These are phyloP conservation scores for Nevesoporus exiguus DNA, from an alignment of 768 basidiomycete genomes.

Conservation along the genomic window DNA sequence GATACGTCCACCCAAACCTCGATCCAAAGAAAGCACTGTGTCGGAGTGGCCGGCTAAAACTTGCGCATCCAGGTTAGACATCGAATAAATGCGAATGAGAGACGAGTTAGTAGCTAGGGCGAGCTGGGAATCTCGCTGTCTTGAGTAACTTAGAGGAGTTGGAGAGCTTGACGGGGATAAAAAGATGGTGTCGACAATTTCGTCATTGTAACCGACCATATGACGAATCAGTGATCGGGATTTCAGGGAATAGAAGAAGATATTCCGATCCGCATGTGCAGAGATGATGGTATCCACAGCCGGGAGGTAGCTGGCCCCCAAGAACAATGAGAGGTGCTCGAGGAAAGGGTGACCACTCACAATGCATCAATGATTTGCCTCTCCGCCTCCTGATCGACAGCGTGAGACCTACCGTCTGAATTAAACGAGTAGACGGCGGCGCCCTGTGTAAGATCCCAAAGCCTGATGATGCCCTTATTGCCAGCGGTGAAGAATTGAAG, in stretches of 20 bases:
- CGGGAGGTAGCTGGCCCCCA: conserved; percentile 59
- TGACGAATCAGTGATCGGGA: conserved; percentile 67
- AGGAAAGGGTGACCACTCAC: conserved; percentile 48
- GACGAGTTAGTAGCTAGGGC: conserved; percentile 98
- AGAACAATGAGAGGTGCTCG: conserved; percentile 17
- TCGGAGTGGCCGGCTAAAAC: conserved; percentile 87
- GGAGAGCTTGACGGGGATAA: conserved; percentile 46
- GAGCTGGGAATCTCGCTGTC: conserved; percentile 60
- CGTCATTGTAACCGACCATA: conserved; percentile 95
- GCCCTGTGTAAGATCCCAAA: conserved; percentile 80
- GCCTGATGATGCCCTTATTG: conserved; percentile 77
- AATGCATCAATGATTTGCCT: conserved; percentile 77
- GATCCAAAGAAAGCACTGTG: conserved; percentile 85
- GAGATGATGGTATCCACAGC: conserved; percentile 66
- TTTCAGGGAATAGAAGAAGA: conserved; percentile 83
- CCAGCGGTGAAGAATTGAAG: conserved; percentile 87
- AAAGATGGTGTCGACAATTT: conserved; percentile 88
- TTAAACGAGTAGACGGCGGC: conserved; percentile 59
- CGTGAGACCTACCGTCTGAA: conserved; percentile 31
- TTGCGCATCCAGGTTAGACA: conserved; percentile 72
- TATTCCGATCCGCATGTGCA: conserved; percentile 95
- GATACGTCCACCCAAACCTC: conserved; percentile 58
- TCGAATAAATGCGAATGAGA: conserved; percentile 85
- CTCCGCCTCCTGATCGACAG: conserved; percentile 68
- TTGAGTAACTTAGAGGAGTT: conserved; percentile 16